These are phyloP conservation scores for Cladosporium sp. DNA, from an alignment of 2,329 filamentous ascomycete species.

Conservation along the genomic window DNA sequence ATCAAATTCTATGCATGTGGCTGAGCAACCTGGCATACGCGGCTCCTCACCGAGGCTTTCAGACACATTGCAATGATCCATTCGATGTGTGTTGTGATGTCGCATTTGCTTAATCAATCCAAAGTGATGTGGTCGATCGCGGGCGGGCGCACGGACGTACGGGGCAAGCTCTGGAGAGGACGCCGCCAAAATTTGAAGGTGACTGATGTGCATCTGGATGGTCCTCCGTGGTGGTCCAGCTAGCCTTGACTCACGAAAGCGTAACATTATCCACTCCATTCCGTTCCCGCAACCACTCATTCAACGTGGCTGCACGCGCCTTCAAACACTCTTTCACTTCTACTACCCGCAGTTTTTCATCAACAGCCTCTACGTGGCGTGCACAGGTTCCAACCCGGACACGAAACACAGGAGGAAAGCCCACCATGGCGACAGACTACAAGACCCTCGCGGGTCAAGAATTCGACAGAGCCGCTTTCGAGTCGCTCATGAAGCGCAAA, in stretches of 20 bases:
- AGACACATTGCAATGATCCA: too few relatives aligned
- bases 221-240: neutral
- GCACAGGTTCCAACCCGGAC: conserved; percentile 24
- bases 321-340: conserved; percentile 8
- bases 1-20: too few relatives aligned
- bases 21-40: too few relatives aligned
- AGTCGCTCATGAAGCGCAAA: conserved; percentile 80
- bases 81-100: too few relatives aligned
- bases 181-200: conserved; percentile 3
- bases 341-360: conserved; percentile 13
- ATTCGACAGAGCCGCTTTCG: conserved; percentile 76
- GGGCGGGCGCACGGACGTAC: neutral
- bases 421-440: conserved; percentile 59
- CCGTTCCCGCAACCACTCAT: conserved; percentile 4
- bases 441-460: conserved; percentile 81
- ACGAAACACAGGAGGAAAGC: conserved; percentile 35
- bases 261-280: neutral
- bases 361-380: conserved; percentile 17
- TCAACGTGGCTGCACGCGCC: conserved; percentile 11
- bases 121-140: neutral
- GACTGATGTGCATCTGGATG: neutral
- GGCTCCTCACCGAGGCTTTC: too few relatives aligned
- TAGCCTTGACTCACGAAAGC: conserved; percentile 4
- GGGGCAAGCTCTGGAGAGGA: neutral
- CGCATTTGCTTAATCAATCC: too few relatives aligned